Evolutionary conservation across 768 basidiomycete genomes (phyloP).

Genomic region (Leccinum rimulosum): DNA sequence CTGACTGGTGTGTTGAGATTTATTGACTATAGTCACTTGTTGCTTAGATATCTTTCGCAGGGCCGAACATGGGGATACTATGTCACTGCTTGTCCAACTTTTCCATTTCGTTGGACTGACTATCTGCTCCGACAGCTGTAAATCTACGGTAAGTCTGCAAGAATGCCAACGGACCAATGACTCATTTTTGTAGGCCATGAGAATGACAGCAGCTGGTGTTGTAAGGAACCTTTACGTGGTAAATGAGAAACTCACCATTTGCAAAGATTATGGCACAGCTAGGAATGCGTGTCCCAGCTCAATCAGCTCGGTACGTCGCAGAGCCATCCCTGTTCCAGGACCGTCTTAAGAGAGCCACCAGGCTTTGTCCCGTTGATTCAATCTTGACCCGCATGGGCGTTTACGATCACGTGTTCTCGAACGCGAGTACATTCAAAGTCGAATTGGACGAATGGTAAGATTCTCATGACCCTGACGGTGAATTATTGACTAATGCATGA

Average conservation of each 20-base stretch:
- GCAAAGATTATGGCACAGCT: slow-evolving; percentile 86
- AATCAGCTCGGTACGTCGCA: slow-evolving; percentile 60
- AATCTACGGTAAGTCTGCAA: slow-evolving; percentile 57
- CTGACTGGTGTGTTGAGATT: slow-evolving; percentile 65
- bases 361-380: slow-evolving; percentile 84
- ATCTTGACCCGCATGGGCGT: slow-evolving; percentile 98
- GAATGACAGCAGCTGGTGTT: slow-evolving; percentile 94
- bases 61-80: slow-evolving; percentile 81
- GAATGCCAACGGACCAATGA: background rate
- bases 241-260: slow-evolving; percentile 5
- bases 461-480: background rate
- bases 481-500: background rate
- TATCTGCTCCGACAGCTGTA: slow-evolving; percentile 48
- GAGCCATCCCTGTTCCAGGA: background rate
- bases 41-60: slow-evolving; percentile 33
- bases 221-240: slow-evolving; percentile 38
- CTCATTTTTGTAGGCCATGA: slow-evolving; percentile 56
- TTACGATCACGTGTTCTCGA: slow-evolving; percentile 95
- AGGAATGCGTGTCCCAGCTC: slow-evolving; percentile 93
- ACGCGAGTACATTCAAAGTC: slow-evolving; percentile 96
- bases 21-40: background rate
- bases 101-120: background rate
- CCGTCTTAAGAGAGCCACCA: slow-evolving; percentile 29
- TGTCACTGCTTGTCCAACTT: slow-evolving; percentile 26
- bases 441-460: slow-evolving; percentile 93